phyloP scores from a whole-genome alignment of 2,329 filamentous ascomycete genomes.

The Aspergillus puulaauensis region DNA sequence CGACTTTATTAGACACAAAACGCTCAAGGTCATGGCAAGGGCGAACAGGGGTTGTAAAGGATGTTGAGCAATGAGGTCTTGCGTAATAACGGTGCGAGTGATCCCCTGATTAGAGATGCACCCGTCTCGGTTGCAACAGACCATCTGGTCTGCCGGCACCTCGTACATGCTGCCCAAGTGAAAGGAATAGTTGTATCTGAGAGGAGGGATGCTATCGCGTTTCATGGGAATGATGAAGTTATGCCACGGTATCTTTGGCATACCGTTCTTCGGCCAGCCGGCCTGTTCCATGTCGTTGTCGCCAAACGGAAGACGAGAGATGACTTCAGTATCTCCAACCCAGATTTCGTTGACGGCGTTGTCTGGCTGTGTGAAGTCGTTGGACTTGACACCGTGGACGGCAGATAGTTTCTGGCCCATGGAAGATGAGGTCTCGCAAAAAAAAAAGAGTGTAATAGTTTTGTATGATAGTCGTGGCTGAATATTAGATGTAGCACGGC shows the following conservation, averaged over 20 bases:
- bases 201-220: constrained; percentile 11
- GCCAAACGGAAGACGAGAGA: constrained; percentile 40
- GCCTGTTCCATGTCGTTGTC: constrained; percentile 40
- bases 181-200: background rate
- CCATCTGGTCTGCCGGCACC: background rate
- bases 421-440: background rate
- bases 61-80: background rate
- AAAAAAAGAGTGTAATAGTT: background rate
- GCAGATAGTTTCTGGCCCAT: constrained; percentile 40
- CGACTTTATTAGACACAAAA: background rate
- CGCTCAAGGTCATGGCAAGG: background rate
- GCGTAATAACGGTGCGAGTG: background rate
- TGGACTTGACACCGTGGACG: constrained; percentile 34
- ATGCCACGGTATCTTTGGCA: constrained; percentile 41
- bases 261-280: constrained; percentile 31
- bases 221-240: constrained; percentile 40
- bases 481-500: background rate
- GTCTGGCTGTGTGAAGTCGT: constrained; percentile 34
- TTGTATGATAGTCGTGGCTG: background rate
- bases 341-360: constrained; percentile 42
- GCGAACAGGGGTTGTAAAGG: background rate
- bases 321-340: constrained; percentile 36
- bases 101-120: background rate
- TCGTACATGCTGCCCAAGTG: background rate
- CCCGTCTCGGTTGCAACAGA: background rate